These are phyloP conservation scores for Leptographium wingfieldii DNA, from an alignment of 2,329 filamentous ascomycete species.

Conservation along the genomic window DNA sequence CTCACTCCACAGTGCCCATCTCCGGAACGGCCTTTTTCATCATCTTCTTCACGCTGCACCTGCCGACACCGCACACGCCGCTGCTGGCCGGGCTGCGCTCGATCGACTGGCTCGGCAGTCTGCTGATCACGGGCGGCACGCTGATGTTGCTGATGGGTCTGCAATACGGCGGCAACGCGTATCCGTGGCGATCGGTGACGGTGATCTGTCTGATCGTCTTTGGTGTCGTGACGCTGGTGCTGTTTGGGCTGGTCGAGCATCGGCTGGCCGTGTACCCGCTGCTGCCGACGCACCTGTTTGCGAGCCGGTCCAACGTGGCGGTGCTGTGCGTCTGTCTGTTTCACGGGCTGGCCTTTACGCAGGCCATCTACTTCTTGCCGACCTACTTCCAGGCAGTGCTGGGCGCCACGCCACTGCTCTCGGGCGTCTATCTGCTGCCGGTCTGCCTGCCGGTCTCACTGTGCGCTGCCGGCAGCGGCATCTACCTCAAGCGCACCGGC, in stretches of 20 bases:
- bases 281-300: slow-evolving; percentile 54
- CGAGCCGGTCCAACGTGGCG: slow-evolving; percentile 40
- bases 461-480: slow-evolving; percentile 24
- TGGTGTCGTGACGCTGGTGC: slow-evolving; percentile 32
- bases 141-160: slow-evolving; percentile 60
- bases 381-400: slow-evolving; percentile 61
- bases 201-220: slow-evolving; percentile 53
- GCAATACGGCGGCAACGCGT: slow-evolving; percentile 45
- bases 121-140: slow-evolving; percentile 44
- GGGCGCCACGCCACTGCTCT: slow-evolving; percentile 46
- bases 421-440: slow-evolving; percentile 29
- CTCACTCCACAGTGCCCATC: slow-evolving; percentile 13
- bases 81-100: slow-evolving; percentile 48
- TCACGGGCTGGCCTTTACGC: slow-evolving; percentile 48
- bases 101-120: slow-evolving; percentile 41
- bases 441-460: slow-evolving; percentile 23
- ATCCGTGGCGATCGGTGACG: slow-evolving; percentile 48
- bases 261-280: slow-evolving; percentile 52
- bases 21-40: slow-evolving; percentile 30
- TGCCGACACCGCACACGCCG: slow-evolving; percentile 55
- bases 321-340: slow-evolving; percentile 33
- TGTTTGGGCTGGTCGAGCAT: slow-evolving; percentile 51
- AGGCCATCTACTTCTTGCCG: slow-evolving; percentile 57
- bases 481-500: slow-evolving; percentile 17
- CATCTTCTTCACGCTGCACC: slow-evolving; percentile 48